These are phyloP conservation scores for Aquilaria sinensis DNA, from an alignment of 345 rosid species.

Conservation along the genomic window DNA sequence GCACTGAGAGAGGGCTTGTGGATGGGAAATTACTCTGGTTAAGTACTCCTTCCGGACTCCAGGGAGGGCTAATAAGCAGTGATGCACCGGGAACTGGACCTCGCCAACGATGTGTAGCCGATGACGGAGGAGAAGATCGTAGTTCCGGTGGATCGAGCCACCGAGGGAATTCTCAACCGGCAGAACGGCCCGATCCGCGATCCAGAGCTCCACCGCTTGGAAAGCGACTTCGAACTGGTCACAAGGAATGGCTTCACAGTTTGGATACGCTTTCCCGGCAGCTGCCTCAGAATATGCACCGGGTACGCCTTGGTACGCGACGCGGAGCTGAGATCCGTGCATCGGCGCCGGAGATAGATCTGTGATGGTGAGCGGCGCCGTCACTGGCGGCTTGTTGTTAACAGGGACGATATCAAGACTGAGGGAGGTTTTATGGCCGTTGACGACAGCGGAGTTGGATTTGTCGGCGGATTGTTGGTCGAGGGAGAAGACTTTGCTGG, in stretches of 20 bases:
- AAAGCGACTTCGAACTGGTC: slow-evolving; percentile 98
- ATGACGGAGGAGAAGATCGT: slow-evolving; percentile 95
- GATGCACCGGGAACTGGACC: slow-evolving; percentile 90
- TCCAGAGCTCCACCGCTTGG: slow-evolving; percentile 98
- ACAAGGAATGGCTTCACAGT: slow-evolving; percentile 92
- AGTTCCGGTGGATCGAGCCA: slow-evolving; percentile 93
- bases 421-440: slow-evolving; percentile 39
- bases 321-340: slow-evolving; percentile 87
- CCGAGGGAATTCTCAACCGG: slow-evolving; percentile 95
- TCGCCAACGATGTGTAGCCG: slow-evolving; percentile 97
- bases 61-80: slow-evolving; percentile 88
- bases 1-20: slow-evolving; percentile 93
- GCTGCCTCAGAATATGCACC: slow-evolving; percentile 99
- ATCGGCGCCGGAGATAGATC: slow-evolving; percentile 85
- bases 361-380: slow-evolving; percentile 51
- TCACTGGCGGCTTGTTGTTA: slow-evolving; percentile 20
- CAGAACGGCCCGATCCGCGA: slow-evolving; percentile 90
- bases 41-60: slow-evolving; percentile 75
- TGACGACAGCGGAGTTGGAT: slow-evolving; percentile 29
- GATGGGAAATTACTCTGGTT: slow-evolving; percentile 88
- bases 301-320: slow-evolving; percentile 97
- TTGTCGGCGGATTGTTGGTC: slow-evolving; percentile 14
- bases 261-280: slow-evolving; percentile 90
- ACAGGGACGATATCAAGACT: slow-evolving; percentile 58
- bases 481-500: slow-evolving; percentile 10